Evolutionary conservation across 2,329 filamentous ascomycete species (phyloP).

Genomic region (Xenosphaeropsis pyriputrescens): DNA sequence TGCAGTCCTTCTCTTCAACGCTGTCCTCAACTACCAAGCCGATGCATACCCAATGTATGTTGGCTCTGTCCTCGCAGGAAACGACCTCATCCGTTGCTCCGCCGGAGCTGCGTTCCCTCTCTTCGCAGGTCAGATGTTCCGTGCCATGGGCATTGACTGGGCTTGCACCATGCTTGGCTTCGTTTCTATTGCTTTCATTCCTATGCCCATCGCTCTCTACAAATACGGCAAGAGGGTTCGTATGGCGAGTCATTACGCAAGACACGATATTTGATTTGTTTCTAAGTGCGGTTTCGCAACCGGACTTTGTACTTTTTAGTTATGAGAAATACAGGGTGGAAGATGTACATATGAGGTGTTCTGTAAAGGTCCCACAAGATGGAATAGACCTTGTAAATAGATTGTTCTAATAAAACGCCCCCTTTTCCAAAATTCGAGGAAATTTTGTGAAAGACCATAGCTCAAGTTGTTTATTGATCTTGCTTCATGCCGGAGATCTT

Average conservation of each 20-base stretch:
- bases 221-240: conserved; percentile 52
- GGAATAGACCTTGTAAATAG: too few species aligned
- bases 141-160: conserved; percentile 58
- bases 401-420: too few species aligned
- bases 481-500: too few species aligned
- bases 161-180: conserved; percentile 61
- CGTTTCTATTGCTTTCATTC: conserved; percentile 54
- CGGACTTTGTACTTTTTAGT: too few species aligned
- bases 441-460: too few species aligned
- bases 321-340: too few species aligned
- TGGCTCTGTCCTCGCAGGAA: conserved; percentile 60
- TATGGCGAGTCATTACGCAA: conserved; percentile 4
- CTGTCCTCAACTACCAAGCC: conserved; percentile 50
- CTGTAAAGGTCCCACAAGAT: too few species aligned
- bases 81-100: conserved; percentile 53
- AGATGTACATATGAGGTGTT: too few species aligned
- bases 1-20: conserved; percentile 49
- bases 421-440: too few species aligned
- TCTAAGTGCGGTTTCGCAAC: too few species aligned
- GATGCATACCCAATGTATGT: conserved; percentile 61
- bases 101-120: conserved; percentile 62
- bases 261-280: too few species aligned
- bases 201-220: conserved; percentile 65
- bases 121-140: conserved; percentile 36
- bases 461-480: too few species aligned